A percentile compares a stretch with the other conserved stretches of the same genome.
phyloP scores from a whole-genome alignment of 2,329 filamentous ascomycete species.

The Lomentospora prolificans region DNA sequence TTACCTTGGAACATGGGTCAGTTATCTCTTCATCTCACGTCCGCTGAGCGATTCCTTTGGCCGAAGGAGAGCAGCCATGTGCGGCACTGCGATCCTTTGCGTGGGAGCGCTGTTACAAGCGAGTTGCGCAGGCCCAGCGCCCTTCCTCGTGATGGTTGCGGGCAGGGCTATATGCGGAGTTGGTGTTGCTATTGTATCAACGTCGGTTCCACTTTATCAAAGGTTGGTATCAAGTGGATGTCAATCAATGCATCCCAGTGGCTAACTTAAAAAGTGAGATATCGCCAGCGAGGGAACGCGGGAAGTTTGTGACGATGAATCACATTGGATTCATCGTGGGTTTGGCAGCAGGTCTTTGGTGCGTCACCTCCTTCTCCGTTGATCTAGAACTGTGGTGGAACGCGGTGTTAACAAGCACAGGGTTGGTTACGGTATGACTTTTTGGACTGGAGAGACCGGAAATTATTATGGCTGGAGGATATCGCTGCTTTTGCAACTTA shows the following conservation, averaged over 20 bases:
- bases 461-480: conserved; percentile 41
- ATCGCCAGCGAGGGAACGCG: conserved; percentile 40
- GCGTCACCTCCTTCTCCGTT: too few relatives aligned
- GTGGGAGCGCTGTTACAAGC: conserved; percentile 40
- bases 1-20: conserved; percentile 45
- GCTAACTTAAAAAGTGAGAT: conserved; percentile 34
- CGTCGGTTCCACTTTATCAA: conserved; percentile 47
- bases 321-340: conserved; percentile 48
- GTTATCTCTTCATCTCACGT: conserved; percentile 45
- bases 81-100: conserved; percentile 34
- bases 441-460: conserved; percentile 36
- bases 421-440: conserved; percentile 46
- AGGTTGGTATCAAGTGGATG: conserved; percentile 24
- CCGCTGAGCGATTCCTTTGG: conserved; percentile 40
- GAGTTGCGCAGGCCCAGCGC: conserved; percentile 27
- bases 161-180: conserved; percentile 43
- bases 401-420: conserved; percentile 20
- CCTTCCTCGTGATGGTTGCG: conserved; percentile 36
- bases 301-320: conserved; percentile 48
- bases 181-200: conserved; percentile 45
- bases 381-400: conserved; percentile 12
- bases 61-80: conserved; percentile 38
- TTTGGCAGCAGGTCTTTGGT: conserved; percentile 46
- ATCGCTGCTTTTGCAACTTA: conserved; percentile 39
- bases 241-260: background rate